Conservation (phyloP, 805 yeast species). For the Pichia nanzhaoensis region DNA sequence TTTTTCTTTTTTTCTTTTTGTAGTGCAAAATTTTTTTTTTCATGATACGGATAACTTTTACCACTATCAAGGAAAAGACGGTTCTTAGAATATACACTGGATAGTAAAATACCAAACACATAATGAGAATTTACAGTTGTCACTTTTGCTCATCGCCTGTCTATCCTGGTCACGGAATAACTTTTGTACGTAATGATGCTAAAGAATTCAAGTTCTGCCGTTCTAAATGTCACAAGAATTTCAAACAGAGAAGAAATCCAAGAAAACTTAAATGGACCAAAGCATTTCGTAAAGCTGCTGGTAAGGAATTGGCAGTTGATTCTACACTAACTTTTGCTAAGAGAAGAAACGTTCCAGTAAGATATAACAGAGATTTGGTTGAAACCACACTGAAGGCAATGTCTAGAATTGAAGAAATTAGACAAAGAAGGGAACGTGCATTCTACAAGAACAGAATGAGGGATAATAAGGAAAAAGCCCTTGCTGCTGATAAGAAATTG, state of each 20-base stretch:
- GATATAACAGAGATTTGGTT: conserved; percentile 95
- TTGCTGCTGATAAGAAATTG: conserved; percentile 79
- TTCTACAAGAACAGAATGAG: conserved; percentile 99
- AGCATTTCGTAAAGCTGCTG: conserved; percentile 98
- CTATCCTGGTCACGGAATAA: conserved; percentile 90
- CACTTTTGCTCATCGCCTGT: conserved; percentile 98
- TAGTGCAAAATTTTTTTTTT: neutral
- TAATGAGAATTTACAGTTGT: conserved; percentile 83
- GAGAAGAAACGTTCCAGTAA: conserved; percentile 95
- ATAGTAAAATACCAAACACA: neutral
- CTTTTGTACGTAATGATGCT: conserved; percentile 97
- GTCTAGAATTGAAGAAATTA: conserved; percentile 92
- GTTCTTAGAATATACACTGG: too few relatives aligned
- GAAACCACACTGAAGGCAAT: conserved; percentile 91
- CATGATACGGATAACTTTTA: too few relatives aligned
- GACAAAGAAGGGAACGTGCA: conserved; percentile 94
- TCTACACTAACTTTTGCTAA: conserved; percentile 94
- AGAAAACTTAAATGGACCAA: conserved; percentile 98
- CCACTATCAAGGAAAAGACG: too few relatives aligned
- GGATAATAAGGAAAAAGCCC: conserved; percentile 85
- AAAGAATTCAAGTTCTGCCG: conserved; percentile 96
- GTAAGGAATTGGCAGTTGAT: conserved; percentile 96
- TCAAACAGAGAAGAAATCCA: conserved; percentile 97
- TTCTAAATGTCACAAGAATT: conserved; percentile 94
- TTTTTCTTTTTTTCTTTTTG: neutral